These are phyloP conservation scores for Tremellales sp. DNA, from an alignment of 1,284 basidiomycete genomes.

Conservation along the genomic window DNA sequence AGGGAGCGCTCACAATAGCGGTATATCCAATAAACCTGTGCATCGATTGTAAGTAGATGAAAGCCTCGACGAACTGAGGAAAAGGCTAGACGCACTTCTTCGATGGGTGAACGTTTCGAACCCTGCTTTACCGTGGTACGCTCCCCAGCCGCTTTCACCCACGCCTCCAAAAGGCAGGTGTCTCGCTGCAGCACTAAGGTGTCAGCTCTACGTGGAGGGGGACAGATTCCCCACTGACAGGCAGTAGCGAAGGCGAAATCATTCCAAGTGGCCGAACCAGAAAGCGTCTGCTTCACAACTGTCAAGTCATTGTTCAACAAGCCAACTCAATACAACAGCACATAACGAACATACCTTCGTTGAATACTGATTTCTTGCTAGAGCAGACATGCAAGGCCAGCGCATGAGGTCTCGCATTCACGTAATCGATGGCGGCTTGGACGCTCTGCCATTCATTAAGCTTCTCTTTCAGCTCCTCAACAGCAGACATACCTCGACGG, in stretches of 20 bases:
- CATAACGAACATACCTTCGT: conserved; percentile 28
- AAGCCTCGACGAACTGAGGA: not conserved
- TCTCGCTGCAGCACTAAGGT: conserved; percentile 22
- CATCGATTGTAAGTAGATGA: conserved; percentile 1
- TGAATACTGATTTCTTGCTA: conserved; percentile 29
- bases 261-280: conserved; percentile 46
- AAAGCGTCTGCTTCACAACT: conserved; percentile 41
- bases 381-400: conserved; percentile 47
- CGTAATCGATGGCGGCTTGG: conserved; percentile 67
- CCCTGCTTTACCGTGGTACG: conserved; percentile 44
- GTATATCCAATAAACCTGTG: conserved; percentile 37
- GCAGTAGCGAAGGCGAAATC: conserved; percentile 39
- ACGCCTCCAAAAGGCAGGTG: conserved; percentile 47
- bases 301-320: conserved; percentile 6
- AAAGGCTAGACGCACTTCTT: conserved; percentile 27
- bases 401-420: conserved; percentile 54
- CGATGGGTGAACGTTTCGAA: conserved; percentile 47
- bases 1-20: conserved; percentile 21
- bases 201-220: not conserved
- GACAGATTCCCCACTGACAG: conserved; percentile 15
- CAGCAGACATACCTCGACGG: conserved; percentile 54
- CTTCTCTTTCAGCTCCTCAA: not conserved
- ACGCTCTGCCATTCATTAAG: conserved; percentile 48
- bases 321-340: not conserved
- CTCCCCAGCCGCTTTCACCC: conserved; percentile 46